These are phyloP conservation scores for Arthromyces matolae DNA, from an alignment of 768 basidiomycete species.

Conservation along the genomic window DNA sequence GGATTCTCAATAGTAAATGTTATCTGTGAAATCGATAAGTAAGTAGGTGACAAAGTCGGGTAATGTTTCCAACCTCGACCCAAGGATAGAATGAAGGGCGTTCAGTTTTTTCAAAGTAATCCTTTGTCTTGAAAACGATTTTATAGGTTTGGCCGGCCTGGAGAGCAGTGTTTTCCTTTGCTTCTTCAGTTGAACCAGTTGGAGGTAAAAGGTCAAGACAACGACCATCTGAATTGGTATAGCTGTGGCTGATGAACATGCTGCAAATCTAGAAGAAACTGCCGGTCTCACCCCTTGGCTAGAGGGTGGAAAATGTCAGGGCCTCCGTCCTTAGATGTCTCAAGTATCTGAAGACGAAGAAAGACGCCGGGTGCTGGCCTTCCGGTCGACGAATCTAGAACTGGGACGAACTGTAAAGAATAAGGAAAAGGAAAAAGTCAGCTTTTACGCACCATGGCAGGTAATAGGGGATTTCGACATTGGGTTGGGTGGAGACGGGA, in stretches of 20 bases:
- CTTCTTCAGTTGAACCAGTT: constrained; percentile 40
- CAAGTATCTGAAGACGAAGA: constrained; percentile 57
- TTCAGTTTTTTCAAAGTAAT: constrained; percentile 67
- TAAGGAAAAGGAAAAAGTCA: background rate
- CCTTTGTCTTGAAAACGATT: constrained; percentile 77
- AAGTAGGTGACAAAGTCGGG: background rate
- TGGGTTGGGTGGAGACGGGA: too few species aligned
- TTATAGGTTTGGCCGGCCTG: constrained; percentile 68
- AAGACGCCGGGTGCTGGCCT: constrained; percentile 72
- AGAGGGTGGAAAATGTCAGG: constrained; percentile 48
- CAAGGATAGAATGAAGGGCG: constrained; percentile 83
- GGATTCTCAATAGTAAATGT: constrained; percentile 71
- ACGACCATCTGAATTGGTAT: constrained; percentile 80
- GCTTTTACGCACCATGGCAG: constrained; percentile 64
- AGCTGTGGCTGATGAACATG: constrained; percentile 35
- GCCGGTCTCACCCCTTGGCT: constrained; percentile 55
- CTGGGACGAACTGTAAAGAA: constrained; percentile 33
- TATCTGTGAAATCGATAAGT: constrained; percentile 46
- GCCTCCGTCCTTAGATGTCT: constrained; percentile 29
- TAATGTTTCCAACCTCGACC: constrained; percentile 79
- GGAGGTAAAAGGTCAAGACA: constrained; percentile 72
- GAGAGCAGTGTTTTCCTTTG: constrained; percentile 42
- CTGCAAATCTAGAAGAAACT: background rate
- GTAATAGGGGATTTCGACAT: constrained; percentile 80
- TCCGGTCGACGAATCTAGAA: constrained; percentile 82